These are phyloP conservation scores for Vanrija sp. DNA, from an alignment of 1,284 basidiomycete genomes.

Conservation along the genomic window DNA sequence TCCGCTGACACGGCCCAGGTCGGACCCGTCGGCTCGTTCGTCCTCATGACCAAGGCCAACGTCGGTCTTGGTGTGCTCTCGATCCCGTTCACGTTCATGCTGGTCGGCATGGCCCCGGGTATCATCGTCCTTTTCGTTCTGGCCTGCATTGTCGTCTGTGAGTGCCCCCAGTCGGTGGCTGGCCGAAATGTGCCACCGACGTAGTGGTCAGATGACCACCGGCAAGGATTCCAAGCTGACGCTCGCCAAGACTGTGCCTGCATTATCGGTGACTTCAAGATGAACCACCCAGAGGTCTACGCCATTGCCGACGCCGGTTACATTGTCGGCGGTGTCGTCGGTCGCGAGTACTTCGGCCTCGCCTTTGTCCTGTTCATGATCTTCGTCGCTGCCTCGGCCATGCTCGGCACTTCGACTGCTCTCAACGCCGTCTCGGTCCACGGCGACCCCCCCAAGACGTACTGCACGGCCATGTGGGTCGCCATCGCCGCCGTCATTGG, in stretches of 20 bases:
- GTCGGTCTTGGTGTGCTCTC: constrained; percentile 38
- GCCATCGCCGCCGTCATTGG: constrained; percentile 33
- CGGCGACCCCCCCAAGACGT: constrained; percentile 23
- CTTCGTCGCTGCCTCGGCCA: too few relatives aligned
- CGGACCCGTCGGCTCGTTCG: constrained; percentile 18
- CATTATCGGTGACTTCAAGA: constrained; percentile 24
- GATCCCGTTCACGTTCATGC: constrained; percentile 25
- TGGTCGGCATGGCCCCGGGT: constrained; percentile 38
- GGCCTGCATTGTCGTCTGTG: constrained; percentile 36
- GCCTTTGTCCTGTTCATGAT: constrained; percentile 1
- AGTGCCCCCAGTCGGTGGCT: constrained; percentile 1
- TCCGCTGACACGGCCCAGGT: constrained; percentile 4
- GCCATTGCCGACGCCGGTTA: background rate
- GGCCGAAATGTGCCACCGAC: too few relatives aligned
- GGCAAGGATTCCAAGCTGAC: constrained; percentile 17
- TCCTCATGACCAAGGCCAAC: constrained; percentile 25
- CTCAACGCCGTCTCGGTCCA: constrained; percentile 45
- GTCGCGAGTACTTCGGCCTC: constrained; percentile 5
- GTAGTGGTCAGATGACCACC: too few relatives aligned
- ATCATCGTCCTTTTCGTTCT: constrained; percentile 37
- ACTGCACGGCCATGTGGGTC: constrained; percentile 43
- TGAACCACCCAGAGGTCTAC: background rate
- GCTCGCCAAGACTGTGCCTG: constrained; percentile 11
- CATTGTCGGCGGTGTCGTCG: background rate
- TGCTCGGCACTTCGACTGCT: constrained; percentile 34